A percentile compares a stretch with the other conserved stretches of the same genome.
These are phyloP conservation scores for Neltuma alba DNA, from an alignment of 306 rosid genomes.

Conservation along the genomic window DNA sequence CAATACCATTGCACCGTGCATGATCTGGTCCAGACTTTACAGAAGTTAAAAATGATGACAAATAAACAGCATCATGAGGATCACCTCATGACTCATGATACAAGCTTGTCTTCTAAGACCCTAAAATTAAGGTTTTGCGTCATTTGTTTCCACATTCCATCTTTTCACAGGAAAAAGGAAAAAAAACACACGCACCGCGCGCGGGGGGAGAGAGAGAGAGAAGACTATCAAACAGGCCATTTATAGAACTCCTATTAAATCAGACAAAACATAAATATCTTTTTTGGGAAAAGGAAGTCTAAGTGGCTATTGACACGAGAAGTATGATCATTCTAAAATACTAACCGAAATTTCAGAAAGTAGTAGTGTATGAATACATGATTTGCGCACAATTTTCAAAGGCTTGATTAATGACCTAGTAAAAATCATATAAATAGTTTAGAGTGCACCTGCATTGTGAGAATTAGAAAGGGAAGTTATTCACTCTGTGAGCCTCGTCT, in stretches of 20 bases:
- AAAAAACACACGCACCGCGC: not conserved
- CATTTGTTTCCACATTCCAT: constrained; percentile 6
- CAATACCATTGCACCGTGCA: not conserved
- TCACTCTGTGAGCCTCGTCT: constrained; percentile 3
- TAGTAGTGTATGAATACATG: not conserved
- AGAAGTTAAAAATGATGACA: not conserved
- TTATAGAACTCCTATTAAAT: not conserved
- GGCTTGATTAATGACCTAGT: not conserved
- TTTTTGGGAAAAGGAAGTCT: not conserved
- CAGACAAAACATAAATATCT: not conserved
- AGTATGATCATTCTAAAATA: not conserved
- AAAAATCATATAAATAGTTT: not conserved
- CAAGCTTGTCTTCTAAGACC: constrained; percentile 11
- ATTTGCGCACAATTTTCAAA: not conserved
- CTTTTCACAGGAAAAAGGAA: not conserved
- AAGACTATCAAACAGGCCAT: not conserved
- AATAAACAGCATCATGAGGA: not conserved
- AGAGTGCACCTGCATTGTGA: not conserved
- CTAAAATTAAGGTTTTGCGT: not conserved
- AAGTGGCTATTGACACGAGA: not conserved
- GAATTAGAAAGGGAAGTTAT: not conserved
- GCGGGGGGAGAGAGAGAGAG: not conserved
- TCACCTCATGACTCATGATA: not conserved
- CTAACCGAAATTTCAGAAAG: not conserved
- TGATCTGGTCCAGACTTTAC: not conserved